Percentiles rank a stretch among this genome's conserved stretches.
phyloP scores from a whole-genome alignment of 805 yeast species.

The Wickerhamiella kurtzmanii region DNA sequence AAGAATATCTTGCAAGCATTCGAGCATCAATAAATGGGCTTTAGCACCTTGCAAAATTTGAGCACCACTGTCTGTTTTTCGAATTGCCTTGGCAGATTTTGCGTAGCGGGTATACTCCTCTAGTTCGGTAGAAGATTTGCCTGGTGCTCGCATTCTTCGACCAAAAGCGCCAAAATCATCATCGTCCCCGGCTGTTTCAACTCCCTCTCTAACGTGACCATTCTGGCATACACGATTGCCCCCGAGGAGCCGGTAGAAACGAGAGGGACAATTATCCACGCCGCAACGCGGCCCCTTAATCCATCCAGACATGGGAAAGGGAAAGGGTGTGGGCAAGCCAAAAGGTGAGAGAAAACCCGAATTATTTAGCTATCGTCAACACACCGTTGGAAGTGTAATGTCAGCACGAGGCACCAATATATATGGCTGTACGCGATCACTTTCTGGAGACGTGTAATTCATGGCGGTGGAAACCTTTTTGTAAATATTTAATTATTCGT shows the following conservation, averaged over 20 bases:
- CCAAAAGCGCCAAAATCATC: slow-evolving; percentile 26
- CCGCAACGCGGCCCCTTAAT: slow-evolving; percentile 78
- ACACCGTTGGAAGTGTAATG: no score
- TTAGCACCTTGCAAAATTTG: neutral
- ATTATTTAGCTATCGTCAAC: no score
- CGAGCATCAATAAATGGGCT: neutral
- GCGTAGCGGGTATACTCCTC: neutral
- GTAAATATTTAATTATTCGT: neutral
- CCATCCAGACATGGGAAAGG: slow-evolving; percentile 29
- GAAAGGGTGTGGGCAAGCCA: no score
- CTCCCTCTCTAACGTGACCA: slow-evolving; percentile 82
- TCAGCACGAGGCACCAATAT: no score
- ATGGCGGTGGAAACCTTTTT: no score
- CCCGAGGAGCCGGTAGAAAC: slow-evolving; percentile 54
- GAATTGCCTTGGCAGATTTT: neutral
- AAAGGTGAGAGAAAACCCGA: no score
- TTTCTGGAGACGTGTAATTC: no score
- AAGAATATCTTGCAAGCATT: slow-evolving; percentile 9
- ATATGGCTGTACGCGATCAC: no score
- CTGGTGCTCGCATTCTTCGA: slow-evolving; percentile 12
- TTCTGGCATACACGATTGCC: slow-evolving; percentile 78
- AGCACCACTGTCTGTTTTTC: neutral
- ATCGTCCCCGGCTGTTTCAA: slow-evolving; percentile 39
- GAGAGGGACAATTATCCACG: slow-evolving; percentile 73
- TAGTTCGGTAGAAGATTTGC: neutral